Base-by-base conservation (phyloP, 2,329 filamentous ascomycete genomes). In the Claviceps sp. region DNA sequence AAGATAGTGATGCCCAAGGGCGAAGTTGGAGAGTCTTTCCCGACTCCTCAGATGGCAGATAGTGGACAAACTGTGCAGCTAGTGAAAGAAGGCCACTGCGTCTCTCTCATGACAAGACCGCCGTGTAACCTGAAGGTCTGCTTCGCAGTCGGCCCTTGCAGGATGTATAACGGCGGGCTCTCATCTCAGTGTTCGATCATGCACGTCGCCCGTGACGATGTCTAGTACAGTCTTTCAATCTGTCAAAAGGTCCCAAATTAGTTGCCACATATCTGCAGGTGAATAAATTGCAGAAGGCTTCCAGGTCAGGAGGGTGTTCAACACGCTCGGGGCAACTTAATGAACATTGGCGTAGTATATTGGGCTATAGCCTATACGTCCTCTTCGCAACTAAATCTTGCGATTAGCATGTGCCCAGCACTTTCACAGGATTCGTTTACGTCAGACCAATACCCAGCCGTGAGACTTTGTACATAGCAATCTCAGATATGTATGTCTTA, bases 251-350 rank as follows among this genome's bases (percentile, higher is more conserved):
- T 58, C 53, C 26, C 18, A 51, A n/a, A 59, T 59, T 30, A 57
- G 56, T 13, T 57, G 55, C 8, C 61, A 65, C 51, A 54, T 66
- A 55, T 66, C 18, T 58, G 62, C n/a, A 58, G 57, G 22, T 51
- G 38, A 51, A 52, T 6, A 49, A 51, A 24, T 58, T 66, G 57
- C 57, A 62, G 7, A 24, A 8, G 14, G 49, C 46, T 3, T 45
- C 20, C 4, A 43, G n/a, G 20, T 26, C 37, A 20, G 22, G n/a
- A 16, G 13, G 1, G 38, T 30, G 62, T 8, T 58, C 61, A 5
- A 58, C 54, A 2, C n/a, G 30, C 2, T 50, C 55, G 2, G 57
- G 56, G 6, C 18, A 43, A 7, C 61, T 57, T 65, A 5, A 66
- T 46, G 60, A 60, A 48, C 62, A 64, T 40, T 50, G 53, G 13